Base-by-base conservation (phyloP, 768 basidiomycete genomes). In the Tephrocybe rancida region DNA sequence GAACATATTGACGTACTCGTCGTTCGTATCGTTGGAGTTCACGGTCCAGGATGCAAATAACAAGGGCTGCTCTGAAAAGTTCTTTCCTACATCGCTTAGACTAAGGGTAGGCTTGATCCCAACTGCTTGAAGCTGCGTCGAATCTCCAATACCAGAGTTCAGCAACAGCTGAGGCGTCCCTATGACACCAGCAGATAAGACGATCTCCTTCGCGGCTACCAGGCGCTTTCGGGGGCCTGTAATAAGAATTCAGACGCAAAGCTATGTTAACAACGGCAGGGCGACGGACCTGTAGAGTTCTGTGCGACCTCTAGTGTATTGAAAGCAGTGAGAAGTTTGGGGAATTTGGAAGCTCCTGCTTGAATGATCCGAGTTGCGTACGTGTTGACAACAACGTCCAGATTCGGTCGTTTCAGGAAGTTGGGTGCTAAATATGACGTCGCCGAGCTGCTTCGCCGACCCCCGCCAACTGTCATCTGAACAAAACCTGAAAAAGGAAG, bases 151-250 rank as follows among this genome's bases (percentile, higher is more conserved):
- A n/a, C n/a, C n/a, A n/a, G n/a, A n/a, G n/a, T n/a, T n/a, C n/a
- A n/a, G n/a, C n/a, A n/a, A n/a, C 16, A 75, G 64, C 16, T 60
- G 63, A 1, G 74, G 73, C 0, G 72, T 75, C 16, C 64, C 66
- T 32, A 75, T 61, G 8, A 68, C 56, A 1, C 75, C 74, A 10
- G 73, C 70, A n/a, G 45, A 47, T 14, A 47, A 35, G 10, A 48
- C 37, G 10, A 48, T 9, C 29, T 48, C 46, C 18, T 48, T 48
- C n/a, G 35, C 21, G n/a, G 34, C 35, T n/a, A 25, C 7, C 3
- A 48, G 22, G 34, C 32, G 35, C 16, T 35, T 35, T 14, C 22
- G 32, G 16, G 16, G 22, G 19, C n/a, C 46, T 48, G 29, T n/a
- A n/a, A n/a, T 13, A 13, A 30, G 5, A 13, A 30, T 6, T 5